Base-by-base conservation (phyloP, 202 grass and related monocot genomes). In the Schoenoplectus triqueter region DNA sequence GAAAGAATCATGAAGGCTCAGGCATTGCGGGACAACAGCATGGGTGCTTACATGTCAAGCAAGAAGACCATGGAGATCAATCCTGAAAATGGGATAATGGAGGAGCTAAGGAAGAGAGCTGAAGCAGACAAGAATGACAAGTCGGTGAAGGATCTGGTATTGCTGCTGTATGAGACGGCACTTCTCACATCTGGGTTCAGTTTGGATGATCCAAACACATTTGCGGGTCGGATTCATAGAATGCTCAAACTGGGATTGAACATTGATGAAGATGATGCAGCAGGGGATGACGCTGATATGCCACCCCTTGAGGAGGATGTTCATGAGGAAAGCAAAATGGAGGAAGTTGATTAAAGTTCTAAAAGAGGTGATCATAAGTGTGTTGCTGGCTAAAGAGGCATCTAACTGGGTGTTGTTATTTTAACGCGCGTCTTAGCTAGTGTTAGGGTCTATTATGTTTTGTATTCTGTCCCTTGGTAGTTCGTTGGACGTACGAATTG, bases 1-100 rank as follows among this genome's bases (percentile, higher is more conserved):
- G 88, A 90, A 59, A 84, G 88, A 10, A 90, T 90, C 44, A 90
- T 90, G 88, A 90, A 90, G 70, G 88, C 88, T 6, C 88, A 90
- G 66, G 85, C 88, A 0, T 50, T 90, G 46, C 82, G 74, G 1
- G 85, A 90, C 66, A 82, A 45, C 50, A 87, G 85, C 80, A 87
- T 85, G 88, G 46, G 75, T 45, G 45, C 66, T 0, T 90, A 90
- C 76, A 90, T 90, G 88, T 85, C 85, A 1, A 84, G 80, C 66
- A 87, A 85, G 88, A 90, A 90, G 59, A 90, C 85, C 0, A 84
- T 90, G 88, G 88, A 90, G 72, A 90, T 90, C 63, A 90, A 90
- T 47, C 88, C 88, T 20, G 88, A 90, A 67, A 90, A 90, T 20
- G 85, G 85, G 6, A 90, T 90, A 10, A 90, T 90, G 88, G 88